Conservation (phyloP, 768 basidiomycete genomes). For the Tricholoma hemisulphureum region DNA sequence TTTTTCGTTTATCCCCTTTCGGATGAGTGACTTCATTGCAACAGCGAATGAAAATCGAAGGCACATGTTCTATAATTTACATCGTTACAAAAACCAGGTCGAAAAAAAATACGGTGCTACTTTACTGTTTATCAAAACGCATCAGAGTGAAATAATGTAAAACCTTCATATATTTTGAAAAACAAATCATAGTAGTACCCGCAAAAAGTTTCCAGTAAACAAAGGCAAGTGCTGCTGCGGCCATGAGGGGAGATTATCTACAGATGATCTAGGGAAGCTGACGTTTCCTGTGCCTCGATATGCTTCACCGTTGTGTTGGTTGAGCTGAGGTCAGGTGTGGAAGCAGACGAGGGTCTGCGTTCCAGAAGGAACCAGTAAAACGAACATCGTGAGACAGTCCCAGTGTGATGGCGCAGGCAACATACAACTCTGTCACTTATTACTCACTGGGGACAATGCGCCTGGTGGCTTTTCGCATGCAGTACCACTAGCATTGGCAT, state of each 20-base stretch:
- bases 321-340: neutral
- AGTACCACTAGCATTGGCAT: too few relatives aligned
- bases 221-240: too few relatives aligned
- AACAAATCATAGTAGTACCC: too few relatives aligned
- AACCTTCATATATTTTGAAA: too few relatives aligned
- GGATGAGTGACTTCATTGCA: neutral
- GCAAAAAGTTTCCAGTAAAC: too few relatives aligned
- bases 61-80: too few relatives aligned
- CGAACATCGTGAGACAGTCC: neutral
- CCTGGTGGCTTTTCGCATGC: neutral
- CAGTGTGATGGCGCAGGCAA: neutral
- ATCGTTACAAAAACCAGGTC: too few relatives aligned
- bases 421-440: neutral
- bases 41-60: neutral
- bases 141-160: too few relatives aligned
- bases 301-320: neutral
- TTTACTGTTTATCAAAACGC: too few relatives aligned
- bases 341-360: neutral
- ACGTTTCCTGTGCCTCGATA: neutral
- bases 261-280: neutral
- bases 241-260: neutral
- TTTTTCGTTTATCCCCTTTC: slow-evolving; percentile 18
- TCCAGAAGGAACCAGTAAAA: neutral
- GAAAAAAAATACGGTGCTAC: too few relatives aligned
- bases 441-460: neutral